A percentile compares a stretch with the other conserved stretches of the same genome.
Conservation (phyloP, 1,284 basidiomycete genomes). For the Agroathelia rolfsii region DNA sequence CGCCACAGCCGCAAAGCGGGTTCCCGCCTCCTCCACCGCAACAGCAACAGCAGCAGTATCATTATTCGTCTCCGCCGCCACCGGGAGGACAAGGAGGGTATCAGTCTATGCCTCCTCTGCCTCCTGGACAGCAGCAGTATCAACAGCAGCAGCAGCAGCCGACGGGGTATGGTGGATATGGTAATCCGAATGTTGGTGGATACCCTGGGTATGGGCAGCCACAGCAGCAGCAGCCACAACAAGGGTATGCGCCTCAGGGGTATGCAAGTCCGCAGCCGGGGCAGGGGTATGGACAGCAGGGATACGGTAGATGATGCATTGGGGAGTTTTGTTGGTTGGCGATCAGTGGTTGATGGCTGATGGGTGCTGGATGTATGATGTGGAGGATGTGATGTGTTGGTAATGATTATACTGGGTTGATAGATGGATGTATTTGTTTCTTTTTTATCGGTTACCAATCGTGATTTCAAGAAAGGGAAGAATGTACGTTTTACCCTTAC, state of each 20-base stretch:
- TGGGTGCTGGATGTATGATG: no score
- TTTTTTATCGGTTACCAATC: no score
- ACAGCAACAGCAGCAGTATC: constrained; percentile 8
- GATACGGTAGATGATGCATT: no score
- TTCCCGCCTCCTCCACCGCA: constrained; percentile 4
- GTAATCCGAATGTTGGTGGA: constrained; percentile 5
- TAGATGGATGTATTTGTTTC: no score
- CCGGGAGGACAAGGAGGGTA: no score
- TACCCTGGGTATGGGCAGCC: constrained; percentile 24
- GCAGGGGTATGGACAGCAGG: constrained; percentile 9
- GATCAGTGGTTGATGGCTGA: no score
- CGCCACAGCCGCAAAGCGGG: no score
- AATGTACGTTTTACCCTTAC: no score
- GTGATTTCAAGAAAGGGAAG: no score
- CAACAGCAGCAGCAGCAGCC: constrained; percentile 6
- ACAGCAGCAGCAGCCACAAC: constrained; percentile 16
- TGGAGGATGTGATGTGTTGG: no score
- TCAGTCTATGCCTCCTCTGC: constrained; percentile 7
- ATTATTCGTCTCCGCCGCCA: constrained; percentile 9
- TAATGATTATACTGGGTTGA: no score
- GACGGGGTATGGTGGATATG: constrained; percentile 1
- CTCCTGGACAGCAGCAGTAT: constrained; percentile 5
- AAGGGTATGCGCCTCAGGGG: constrained; percentile 18
- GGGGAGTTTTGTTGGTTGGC: no score
- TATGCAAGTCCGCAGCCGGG: constrained; percentile 13